Percentiles rank a stretch among this genome's conserved stretches.
Conservation (phyloP, 2,329 filamentous ascomycete species). For the Penicillium palitans region DNA sequence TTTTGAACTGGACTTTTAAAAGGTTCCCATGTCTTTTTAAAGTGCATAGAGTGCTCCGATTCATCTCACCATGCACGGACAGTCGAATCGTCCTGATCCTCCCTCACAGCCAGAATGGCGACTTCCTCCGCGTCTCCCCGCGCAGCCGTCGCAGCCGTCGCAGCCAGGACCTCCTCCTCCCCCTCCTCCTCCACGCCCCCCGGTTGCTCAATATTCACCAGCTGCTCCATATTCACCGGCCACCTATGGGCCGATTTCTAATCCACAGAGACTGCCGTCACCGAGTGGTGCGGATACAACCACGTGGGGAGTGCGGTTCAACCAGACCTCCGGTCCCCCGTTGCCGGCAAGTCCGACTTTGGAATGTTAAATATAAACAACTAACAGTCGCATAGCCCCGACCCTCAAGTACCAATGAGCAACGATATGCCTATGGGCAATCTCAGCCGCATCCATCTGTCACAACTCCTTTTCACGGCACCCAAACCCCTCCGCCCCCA, state of each 20-base stretch:
- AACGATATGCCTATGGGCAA: constrained; percentile 22
- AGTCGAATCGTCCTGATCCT: constrained; percentile 29
- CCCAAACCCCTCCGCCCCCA: constrained; percentile 14
- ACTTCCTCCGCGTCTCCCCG: constrained; percentile 27
- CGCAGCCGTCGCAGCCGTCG: constrained; percentile 19
- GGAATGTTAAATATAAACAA: not conserved
- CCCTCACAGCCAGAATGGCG: constrained; percentile 44
- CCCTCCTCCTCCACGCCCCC: constrained; percentile 26
- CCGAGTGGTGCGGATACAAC: constrained; percentile 34
- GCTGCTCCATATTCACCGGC: constrained; percentile 36
- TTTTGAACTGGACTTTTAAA: not conserved
- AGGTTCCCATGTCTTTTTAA: not conserved
- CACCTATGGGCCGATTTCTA: constrained; percentile 39
- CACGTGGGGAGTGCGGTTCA: constrained; percentile 48
- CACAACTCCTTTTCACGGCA: constrained; percentile 23
- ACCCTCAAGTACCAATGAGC: constrained; percentile 35
- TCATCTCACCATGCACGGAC: constrained; percentile 36
- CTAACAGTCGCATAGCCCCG: constrained; percentile 33
- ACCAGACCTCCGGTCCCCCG: constrained; percentile 34
- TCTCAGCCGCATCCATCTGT: constrained; percentile 19
- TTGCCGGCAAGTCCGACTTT: constrained; percentile 37
- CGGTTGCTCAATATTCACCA: constrained; percentile 35
- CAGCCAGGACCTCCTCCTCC: constrained; percentile 25
- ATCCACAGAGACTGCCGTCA: constrained; percentile 23
- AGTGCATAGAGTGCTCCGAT: not conserved